Percentiles rank a stretch among this genome's conserved stretches.
Conservation (phyloP, 2,329 filamentous ascomycete species). For the Claviceps maximensis region DNA sequence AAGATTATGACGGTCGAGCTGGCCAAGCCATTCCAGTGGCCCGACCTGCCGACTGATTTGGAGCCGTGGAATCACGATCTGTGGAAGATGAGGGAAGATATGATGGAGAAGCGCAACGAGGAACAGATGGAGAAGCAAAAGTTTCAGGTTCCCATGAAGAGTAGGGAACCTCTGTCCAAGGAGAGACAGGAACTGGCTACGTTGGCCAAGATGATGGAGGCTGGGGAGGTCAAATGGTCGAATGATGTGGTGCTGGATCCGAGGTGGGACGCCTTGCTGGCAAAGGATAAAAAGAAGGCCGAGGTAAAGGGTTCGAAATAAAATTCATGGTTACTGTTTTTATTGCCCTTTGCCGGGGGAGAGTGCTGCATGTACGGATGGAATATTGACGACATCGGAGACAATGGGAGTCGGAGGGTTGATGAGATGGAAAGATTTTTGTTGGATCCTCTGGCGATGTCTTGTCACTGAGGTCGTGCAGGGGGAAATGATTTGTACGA, state of each 20-base stretch:
- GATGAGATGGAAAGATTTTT: too few relatives aligned
- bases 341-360: neutral
- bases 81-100: slow-evolving; percentile 38
- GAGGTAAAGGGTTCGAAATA: slow-evolving; percentile 10
- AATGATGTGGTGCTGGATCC: slow-evolving; percentile 32
- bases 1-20: slow-evolving; percentile 97
- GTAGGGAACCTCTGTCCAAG: slow-evolving; percentile 27
- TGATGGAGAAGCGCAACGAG: slow-evolving; percentile 27
- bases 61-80: slow-evolving; percentile 51
- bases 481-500: slow-evolving; percentile 11
- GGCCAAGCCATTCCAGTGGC: slow-evolving; percentile 78
- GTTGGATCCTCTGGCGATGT: neutral
- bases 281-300: slow-evolving; percentile 10
- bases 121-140: slow-evolving; percentile 19
- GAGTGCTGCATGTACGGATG: neutral
- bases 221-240: slow-evolving; percentile 48
- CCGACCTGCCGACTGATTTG: slow-evolving; percentile 50
- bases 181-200: slow-evolving; percentile 40
- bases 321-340: neutral
- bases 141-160: slow-evolving; percentile 24
- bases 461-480: neutral
- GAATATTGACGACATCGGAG: neutral
- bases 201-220: slow-evolving; percentile 49
- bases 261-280: slow-evolving; percentile 28
- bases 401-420: too few relatives aligned